Conservation (phyloP, 2,329 filamentous ascomycete genomes). For the Blumeria graminis region DNA sequence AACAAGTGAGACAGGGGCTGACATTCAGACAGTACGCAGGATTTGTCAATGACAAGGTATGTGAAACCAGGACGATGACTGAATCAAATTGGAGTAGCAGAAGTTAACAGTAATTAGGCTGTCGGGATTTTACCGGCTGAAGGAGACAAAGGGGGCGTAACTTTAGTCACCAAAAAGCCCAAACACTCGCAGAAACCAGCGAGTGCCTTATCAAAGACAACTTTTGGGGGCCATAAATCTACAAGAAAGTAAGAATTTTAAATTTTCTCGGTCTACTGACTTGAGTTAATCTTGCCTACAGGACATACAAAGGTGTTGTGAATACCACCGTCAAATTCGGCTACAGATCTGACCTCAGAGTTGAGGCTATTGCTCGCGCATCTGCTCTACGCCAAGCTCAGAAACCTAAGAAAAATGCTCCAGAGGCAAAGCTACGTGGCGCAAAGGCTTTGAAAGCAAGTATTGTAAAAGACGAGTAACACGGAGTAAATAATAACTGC, state of each 20-base stretch:
- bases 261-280: not conserved
- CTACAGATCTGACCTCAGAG: conserved; percentile 63
- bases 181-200: conserved; percentile 49
- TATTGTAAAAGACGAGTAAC: conserved; percentile 23
- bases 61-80: conserved; percentile 2
- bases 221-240: conserved; percentile 47
- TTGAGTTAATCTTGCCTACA: conserved; percentile 16
- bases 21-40: conserved; percentile 48
- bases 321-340: conserved; percentile 57
- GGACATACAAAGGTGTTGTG: conserved; percentile 77
- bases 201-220: conserved; percentile 35
- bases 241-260: conserved; percentile 47
- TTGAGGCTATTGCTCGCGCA: conserved; percentile 61
- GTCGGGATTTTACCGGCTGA: conserved; percentile 46
- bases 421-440: conserved; percentile 54
- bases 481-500: not conserved
- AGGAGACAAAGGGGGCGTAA: conserved; percentile 52
- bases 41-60: conserved; percentile 83
- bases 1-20: conserved; percentile 2
- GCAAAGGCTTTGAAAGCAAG: conserved; percentile 52
- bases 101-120: conserved; percentile 24
- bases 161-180: conserved; percentile 66
- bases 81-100: not conserved
- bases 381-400: conserved; percentile 65
- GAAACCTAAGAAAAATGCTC: conserved; percentile 50